Evolutionary conservation across 805 yeast species (phyloP).

Genomic region (Suhomyces xylopsoci): DNA sequence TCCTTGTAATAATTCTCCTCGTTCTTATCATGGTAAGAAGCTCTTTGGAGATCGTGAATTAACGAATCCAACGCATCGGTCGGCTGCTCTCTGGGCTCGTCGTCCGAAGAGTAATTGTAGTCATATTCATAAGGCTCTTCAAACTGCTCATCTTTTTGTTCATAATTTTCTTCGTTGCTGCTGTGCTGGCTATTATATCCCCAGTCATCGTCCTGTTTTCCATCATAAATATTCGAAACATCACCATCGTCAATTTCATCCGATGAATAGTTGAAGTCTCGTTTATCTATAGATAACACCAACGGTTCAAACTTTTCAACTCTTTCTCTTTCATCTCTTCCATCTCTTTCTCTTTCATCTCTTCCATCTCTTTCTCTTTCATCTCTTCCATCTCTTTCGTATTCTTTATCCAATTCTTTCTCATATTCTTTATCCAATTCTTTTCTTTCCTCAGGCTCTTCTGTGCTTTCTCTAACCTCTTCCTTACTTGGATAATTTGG

Average conservation of each 20-base stretch:
- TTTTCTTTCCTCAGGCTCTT: not conserved
- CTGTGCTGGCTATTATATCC: constrained; percentile 23
- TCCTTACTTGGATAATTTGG: too few species aligned
- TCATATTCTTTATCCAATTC: too few species aligned
- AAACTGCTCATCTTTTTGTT: not conserved
- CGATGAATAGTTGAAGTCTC: constrained; percentile 8
- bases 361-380: too few species aligned
- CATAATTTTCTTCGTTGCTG: constrained; percentile 4
- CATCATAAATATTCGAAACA: constrained; percentile 6
- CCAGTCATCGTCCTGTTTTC: constrained; percentile 20
- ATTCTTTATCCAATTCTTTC: too few species aligned
- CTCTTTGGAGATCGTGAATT: constrained; percentile 34
- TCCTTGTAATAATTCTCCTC: not conserved
- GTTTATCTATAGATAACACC: constrained; percentile 23
- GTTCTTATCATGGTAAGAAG: not conserved
- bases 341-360: too few species aligned
- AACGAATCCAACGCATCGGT: constrained; percentile 36
- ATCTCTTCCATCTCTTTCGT: too few species aligned
- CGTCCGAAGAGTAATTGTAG: not conserved
- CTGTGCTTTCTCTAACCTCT: not conserved
- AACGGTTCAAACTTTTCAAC: constrained; percentile 12
- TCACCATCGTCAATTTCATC: constrained; percentile 10
- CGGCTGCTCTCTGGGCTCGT: constrained; percentile 9
- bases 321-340: too few species aligned
- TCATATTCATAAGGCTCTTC: not conserved